A percentile compares a stretch with the other conserved stretches of the same genome.
Conservation (phyloP, 805 yeast species). For the Ogataea dorogensis region DNA sequence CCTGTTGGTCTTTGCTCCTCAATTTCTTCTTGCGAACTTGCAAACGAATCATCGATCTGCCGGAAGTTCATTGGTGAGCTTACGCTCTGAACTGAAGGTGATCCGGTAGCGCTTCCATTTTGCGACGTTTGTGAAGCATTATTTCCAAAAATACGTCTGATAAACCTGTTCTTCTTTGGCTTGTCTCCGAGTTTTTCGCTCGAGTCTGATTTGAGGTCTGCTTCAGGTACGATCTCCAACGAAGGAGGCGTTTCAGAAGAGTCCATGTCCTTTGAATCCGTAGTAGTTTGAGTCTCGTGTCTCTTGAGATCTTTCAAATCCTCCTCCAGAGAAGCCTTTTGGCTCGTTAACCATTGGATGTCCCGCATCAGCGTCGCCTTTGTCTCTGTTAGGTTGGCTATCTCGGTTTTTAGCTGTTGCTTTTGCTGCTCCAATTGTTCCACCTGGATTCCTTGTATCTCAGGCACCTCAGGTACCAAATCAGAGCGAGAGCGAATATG, state of each 20-base stretch:
- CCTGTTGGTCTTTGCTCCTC: constrained; percentile 15
- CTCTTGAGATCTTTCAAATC: constrained; percentile 39
- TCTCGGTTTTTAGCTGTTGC: constrained; percentile 38
- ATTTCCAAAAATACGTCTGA: constrained; percentile 32
- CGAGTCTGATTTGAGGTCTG: not conserved
- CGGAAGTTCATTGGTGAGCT: constrained; percentile 34
- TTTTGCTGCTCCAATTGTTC: constrained; percentile 41
- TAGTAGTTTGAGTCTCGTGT: constrained; percentile 10
- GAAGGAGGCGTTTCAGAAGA: constrained; percentile 13
- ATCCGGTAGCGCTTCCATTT: constrained; percentile 8
- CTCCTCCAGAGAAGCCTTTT: constrained; percentile 44
- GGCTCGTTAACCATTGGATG: constrained; percentile 46
- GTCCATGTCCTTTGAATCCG: constrained; percentile 11
- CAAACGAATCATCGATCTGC: constrained; percentile 27
- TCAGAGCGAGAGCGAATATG: constrained; percentile 44
- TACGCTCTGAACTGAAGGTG: constrained; percentile 26
- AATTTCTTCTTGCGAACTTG: constrained; percentile 6
- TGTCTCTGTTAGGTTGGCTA: constrained; percentile 37
- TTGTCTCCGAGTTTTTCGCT: constrained; percentile 18
- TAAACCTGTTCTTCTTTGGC: constrained; percentile 28
- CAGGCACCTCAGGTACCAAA: constrained; percentile 37
- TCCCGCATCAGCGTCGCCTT: constrained; percentile 49
- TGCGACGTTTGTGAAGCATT: constrained; percentile 6
- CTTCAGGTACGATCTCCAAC: constrained; percentile 6
- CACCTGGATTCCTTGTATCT: constrained; percentile 30